These are phyloP conservation scores for Hygrocybe punicea DNA, from an alignment of 768 basidiomycete genomes.

Conservation along the genomic window DNA sequence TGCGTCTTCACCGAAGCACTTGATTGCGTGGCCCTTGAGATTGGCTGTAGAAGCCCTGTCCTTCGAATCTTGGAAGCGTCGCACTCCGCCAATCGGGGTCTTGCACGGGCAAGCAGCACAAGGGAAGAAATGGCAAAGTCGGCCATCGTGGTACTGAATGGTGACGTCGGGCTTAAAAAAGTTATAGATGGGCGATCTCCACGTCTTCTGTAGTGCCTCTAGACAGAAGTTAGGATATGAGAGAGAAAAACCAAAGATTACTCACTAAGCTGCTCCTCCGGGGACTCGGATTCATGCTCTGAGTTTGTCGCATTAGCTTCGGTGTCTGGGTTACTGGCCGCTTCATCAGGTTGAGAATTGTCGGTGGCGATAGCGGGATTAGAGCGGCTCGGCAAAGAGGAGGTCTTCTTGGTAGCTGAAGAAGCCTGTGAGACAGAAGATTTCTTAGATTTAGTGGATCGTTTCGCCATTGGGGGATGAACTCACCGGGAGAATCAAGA, in stretches of 20 bases:
- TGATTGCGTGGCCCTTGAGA: slow-evolving; percentile 23
- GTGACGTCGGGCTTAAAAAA: slow-evolving; percentile 21
- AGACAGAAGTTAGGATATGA: background rate
- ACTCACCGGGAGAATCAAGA: too few species aligned
- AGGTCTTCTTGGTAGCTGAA: too few species aligned
- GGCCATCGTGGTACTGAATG: slow-evolving; percentile 19
- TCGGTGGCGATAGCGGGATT: too few species aligned
- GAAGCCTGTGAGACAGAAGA: too few species aligned
- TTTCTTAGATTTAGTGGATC: too few species aligned
- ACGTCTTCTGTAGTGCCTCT: slow-evolving; percentile 23
- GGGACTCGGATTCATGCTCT: background rate
- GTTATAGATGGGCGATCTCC: slow-evolving; percentile 26
- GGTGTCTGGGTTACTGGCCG: too few species aligned
- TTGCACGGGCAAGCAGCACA: slow-evolving; percentile 22
- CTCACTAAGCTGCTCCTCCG: slow-evolving; percentile 2
- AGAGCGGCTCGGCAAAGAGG: too few species aligned
- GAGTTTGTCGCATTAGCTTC: background rate
- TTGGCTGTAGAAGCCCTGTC: slow-evolving; percentile 30
- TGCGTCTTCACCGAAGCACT: slow-evolving; percentile 30
- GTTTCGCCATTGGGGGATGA: too few species aligned
- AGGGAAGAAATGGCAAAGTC: slow-evolving; percentile 21
- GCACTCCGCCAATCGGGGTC: slow-evolving; percentile 4
- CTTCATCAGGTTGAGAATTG: too few species aligned
- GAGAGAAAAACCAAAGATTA: background rate
- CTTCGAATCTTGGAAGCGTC: slow-evolving; percentile 21